Evolutionary conservation across 352 stramenopile genomes (phyloP), one percentile per base, ranked within the genome.

Genomic region (Phytophthora pseudosyringae): DNA sequence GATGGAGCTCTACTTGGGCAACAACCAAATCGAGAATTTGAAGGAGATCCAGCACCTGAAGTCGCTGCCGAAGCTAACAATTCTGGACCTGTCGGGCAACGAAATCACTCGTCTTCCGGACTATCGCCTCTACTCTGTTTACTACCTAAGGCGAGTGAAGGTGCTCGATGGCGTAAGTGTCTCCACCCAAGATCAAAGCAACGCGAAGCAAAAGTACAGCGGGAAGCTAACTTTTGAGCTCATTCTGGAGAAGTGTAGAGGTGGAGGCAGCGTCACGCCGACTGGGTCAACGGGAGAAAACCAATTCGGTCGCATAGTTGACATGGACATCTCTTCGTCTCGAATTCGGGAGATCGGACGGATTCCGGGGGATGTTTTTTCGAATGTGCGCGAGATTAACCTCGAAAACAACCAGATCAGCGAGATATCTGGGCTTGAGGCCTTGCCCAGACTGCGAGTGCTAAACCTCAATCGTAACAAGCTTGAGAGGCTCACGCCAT

Each of bases 1-100:
- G 8, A 93, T 95, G 87, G 89, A 97, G 49, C 59, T 97, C 0
- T 97, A 97, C 64, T 71, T 95, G n/a, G 84, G 88, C 6, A 89
- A 88, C 56, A 97, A 97, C 52, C 65, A 78, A 15, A 86, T 97
- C 35, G 81, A 88, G n/a, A 77, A 78, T 9, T 29, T 97, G 13
- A 94, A 90, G 31, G 83, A 92, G 36, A 69, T 95, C 5, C 88
- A 94, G 54, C 76, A 94, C 36, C 56, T 97, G 3, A 94, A 95
- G 31, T 67, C 77, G 0, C 64, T 97, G 7, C 86, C 89, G 0
- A 93, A 94, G 32, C 73, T 97, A 5, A 94, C 91, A 29, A 96
- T 97, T 48, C 69, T 96, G 5, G 89, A 97, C 53, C 64, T 96
- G 43, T 78, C 76, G 1, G 89, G 87, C n/a, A 97, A 97, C 39